A percentile compares a stretch with the other conserved stretches of the same genome.
These are phyloP conservation scores for Arachis monticola DNA, from an alignment of 331 rosid species.

Conservation along the genomic window DNA sequence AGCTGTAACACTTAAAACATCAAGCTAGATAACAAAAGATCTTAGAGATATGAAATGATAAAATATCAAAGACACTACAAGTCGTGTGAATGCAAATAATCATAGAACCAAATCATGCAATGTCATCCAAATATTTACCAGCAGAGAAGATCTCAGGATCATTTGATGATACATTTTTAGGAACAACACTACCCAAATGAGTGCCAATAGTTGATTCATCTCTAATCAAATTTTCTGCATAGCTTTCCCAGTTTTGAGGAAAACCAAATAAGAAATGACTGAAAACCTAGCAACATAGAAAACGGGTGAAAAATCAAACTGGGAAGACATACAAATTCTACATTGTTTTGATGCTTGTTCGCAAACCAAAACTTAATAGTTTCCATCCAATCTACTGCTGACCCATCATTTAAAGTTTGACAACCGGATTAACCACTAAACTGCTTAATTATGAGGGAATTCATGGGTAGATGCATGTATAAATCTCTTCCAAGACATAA, in stretches of 20 bases:
- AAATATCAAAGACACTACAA: neutral
- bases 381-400: neutral
- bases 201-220: constrained; percentile 33
- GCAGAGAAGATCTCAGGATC: constrained; percentile 20
- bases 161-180: constrained; percentile 6
- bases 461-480: neutral
- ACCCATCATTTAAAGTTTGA: neutral
- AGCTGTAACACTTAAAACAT: constrained; percentile 33
- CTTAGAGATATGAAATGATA: constrained; percentile 6
- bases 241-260: constrained; percentile 66
- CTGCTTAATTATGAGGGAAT: neutral
- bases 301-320: neutral
- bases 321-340: neutral
- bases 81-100: neutral
- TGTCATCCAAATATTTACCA: constrained; percentile 12
- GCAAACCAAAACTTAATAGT: neutral
- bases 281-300: constrained; percentile 48
- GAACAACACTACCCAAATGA: constrained; percentile 36
- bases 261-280: constrained; percentile 63
- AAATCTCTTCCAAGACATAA: neutral
- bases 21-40: constrained; percentile 4
- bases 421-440: neutral
- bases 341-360: neutral
- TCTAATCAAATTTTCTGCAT: constrained; percentile 44
- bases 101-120: too few relatives aligned